Conservation (phyloP, 2,329 filamentous ascomycete species). For the Aspergillus ibericus region DNA sequence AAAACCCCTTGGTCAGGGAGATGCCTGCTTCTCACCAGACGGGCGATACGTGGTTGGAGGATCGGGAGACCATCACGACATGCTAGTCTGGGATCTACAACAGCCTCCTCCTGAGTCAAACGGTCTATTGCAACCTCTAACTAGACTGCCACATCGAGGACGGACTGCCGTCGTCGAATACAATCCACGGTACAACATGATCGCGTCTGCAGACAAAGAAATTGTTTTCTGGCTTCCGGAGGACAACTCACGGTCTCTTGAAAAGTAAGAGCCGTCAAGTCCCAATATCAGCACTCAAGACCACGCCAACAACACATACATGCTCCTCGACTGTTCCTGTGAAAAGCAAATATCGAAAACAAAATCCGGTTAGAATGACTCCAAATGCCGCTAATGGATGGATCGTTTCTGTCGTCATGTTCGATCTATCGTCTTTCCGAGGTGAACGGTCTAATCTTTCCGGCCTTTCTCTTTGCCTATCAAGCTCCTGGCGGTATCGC, state of each 20-base stretch:
- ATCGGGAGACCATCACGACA: constrained; percentile 64
- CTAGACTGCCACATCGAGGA: constrained; percentile 50
- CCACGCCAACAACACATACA: not conserved
- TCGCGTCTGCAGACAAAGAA: constrained; percentile 86
- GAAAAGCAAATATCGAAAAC: not conserved
- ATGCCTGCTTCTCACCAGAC: constrained; percentile 86
- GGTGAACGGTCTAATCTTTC: constrained; percentile 24
- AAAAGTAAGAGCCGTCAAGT: constrained; percentile 28
- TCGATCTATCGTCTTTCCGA: not conserved
- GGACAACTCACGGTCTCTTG: constrained; percentile 41
- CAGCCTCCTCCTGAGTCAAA: constrained; percentile 54
- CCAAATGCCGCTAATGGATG: not conserved
- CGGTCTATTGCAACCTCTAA: constrained; percentile 49
- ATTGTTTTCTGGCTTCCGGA: constrained; percentile 77
- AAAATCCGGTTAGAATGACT: not conserved
- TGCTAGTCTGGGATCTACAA: constrained; percentile 84
- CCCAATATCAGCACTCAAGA: not conserved
- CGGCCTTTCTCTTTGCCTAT: constrained; percentile 64
- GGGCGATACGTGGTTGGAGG: constrained; percentile 86
- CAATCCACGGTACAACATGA: constrained; percentile 88
- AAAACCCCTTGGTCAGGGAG: constrained; percentile 60
- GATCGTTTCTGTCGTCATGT: not conserved
- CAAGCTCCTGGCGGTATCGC: constrained; percentile 64
- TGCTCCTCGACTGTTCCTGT: not conserved
- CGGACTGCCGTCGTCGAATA: constrained; percentile 75